Percentiles rank a stretch among this genome's conserved stretches.
phyloP scores from a whole-genome alignment of 2,329 filamentous ascomycete genomes.

The Fusarium pseudonygamai region DNA sequence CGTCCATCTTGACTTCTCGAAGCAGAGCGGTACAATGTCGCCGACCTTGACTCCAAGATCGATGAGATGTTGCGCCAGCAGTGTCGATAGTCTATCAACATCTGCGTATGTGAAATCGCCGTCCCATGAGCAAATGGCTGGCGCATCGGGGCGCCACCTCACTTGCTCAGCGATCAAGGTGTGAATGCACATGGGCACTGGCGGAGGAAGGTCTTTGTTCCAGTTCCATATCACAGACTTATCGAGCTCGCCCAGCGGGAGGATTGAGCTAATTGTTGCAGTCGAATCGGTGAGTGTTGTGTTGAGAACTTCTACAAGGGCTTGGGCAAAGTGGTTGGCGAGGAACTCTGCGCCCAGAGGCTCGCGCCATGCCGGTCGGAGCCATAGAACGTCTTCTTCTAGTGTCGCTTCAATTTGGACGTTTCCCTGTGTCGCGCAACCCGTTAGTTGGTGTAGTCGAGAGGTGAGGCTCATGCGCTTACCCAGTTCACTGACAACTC shows the following conservation, averaged over 20 bases:
- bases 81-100: slow-evolving; percentile 39
- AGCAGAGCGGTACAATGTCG: slow-evolving; percentile 44
- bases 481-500: slow-evolving; percentile 35
- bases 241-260: slow-evolving; percentile 35
- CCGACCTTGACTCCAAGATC: slow-evolving; percentile 39
- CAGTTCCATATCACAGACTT: slow-evolving; percentile 38
- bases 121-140: slow-evolving; percentile 47
- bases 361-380: slow-evolving; percentile 37
- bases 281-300: slow-evolving; percentile 28
- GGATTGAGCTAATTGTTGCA: slow-evolving; percentile 21
- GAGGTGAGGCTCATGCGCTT: neutral
- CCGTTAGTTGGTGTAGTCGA: neutral
- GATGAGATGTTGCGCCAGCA: slow-evolving; percentile 33
- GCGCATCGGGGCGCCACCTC: slow-evolving; percentile 32
- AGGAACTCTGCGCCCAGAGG: slow-evolving; percentile 38
- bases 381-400: slow-evolving; percentile 29
- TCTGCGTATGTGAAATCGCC: slow-evolving; percentile 44
- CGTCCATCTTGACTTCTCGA: slow-evolving; percentile 47
- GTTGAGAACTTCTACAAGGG: slow-evolving; percentile 39
- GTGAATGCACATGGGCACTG: slow-evolving; percentile 36
- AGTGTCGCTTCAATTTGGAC: slow-evolving; percentile 36
- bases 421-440: slow-evolving; percentile 27
- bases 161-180: slow-evolving; percentile 40
- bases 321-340: slow-evolving; percentile 36
- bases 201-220: slow-evolving; percentile 37